Evolutionary conservation across 169 alveolate genomes (phyloP).

Genomic region (Cryptosporidium felis): DNA sequence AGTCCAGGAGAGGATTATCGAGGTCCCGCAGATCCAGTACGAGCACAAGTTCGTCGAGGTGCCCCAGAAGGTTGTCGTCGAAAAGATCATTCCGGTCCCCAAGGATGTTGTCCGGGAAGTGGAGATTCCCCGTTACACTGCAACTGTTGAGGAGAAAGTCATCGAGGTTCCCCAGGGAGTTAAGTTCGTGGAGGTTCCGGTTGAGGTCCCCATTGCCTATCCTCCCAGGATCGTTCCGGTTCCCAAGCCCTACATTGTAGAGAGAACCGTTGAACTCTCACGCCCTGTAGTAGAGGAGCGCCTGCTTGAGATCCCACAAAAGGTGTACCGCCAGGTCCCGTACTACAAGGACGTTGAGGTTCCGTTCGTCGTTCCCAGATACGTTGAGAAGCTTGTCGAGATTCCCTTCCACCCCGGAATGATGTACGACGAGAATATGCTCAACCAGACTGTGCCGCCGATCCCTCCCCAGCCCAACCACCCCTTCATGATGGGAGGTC

Average conservation of each 20-base stretch:
- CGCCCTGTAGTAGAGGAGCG: constrained; percentile 81
- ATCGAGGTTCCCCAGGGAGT: constrained; percentile 87
- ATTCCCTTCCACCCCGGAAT: constrained; percentile 82
- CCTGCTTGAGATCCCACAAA: constrained; percentile 83
- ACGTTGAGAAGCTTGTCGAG: constrained; percentile 84
- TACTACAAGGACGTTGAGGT: constrained; percentile 84
- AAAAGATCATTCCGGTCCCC: constrained; percentile 80
- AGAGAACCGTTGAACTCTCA: constrained; percentile 82
- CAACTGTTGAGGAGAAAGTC: constrained; percentile 85
- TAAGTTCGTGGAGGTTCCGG: constrained; percentile 85
- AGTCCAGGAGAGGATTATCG: constrained; percentile 83
- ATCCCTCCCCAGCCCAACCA: constrained; percentile 60
- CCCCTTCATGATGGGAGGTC: constrained; percentile 37
- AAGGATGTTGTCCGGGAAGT: constrained; percentile 82
- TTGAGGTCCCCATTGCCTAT: constrained; percentile 84
- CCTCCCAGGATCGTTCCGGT: constrained; percentile 86
- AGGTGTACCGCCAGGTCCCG: constrained; percentile 83
- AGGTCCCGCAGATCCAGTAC: constrained; percentile 85
- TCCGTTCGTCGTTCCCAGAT: constrained; percentile 85
- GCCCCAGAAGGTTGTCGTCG: constrained; percentile 77
- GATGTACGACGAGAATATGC: constrained; percentile 58
- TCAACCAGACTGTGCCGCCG: constrained; percentile 57
- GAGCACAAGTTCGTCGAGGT: constrained; percentile 84
- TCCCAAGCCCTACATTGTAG: constrained; percentile 82
- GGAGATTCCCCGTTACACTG: constrained; percentile 81